Percentiles rank a stretch among this genome's conserved stretches.
Conservation (phyloP, 495 filamentous ascomycete genomes). For the Talaromyces thailandensis region DNA sequence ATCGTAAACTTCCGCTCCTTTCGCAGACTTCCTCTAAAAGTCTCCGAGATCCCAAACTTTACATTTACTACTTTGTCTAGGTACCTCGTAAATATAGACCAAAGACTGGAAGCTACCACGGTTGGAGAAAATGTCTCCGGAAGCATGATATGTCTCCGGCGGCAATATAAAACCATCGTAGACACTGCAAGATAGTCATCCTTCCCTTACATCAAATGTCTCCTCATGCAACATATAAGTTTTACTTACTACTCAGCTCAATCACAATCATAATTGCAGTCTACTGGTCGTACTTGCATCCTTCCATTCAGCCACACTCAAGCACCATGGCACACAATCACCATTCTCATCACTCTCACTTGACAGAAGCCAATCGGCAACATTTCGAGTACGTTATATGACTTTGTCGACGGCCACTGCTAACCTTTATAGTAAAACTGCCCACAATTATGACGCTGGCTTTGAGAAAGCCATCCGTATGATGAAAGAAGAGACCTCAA, state of each 20-base stretch:
- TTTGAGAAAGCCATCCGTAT: conserved; percentile 27
- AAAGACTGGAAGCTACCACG: background rate
- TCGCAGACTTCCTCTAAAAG: background rate
- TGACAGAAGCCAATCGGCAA: conserved; percentile 40
- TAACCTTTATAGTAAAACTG: conserved; percentile 26
- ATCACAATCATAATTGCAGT: background rate
- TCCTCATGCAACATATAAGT: background rate
- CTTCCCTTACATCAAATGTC: background rate
- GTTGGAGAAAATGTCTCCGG: background rate
- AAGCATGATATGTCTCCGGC: conserved; percentile 27
- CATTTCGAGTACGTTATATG: conserved; percentile 40
- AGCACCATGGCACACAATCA: background rate
- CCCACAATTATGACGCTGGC: conserved; percentile 32
- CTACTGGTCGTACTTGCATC: background rate
- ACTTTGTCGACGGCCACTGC: conserved; percentile 7
- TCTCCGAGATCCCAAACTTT: background rate
- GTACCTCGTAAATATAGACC: background rate
- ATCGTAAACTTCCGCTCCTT: background rate
- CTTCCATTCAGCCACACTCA: background rate
- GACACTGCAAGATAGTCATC: background rate
- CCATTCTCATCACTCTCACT: background rate
- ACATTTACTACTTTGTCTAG: background rate
- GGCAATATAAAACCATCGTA: background rate
- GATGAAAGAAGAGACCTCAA: conserved; percentile 29
- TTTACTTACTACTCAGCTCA: background rate